Evolutionary conservation across 2,329 filamentous ascomycete species (phyloP).

Genomic region (Phoma herbarum): DNA sequence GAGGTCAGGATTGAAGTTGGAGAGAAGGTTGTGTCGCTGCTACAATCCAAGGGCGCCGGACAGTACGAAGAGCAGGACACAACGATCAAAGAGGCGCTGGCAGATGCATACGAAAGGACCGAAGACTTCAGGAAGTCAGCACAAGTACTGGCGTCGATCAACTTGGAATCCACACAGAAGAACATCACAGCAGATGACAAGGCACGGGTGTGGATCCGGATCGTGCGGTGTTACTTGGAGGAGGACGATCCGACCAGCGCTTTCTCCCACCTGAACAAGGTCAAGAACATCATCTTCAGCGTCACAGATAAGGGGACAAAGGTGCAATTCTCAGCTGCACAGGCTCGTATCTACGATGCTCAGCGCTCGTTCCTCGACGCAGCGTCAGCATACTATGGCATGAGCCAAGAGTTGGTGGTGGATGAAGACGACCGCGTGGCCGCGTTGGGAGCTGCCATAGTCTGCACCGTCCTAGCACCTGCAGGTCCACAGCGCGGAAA

Average conservation of each 20-base stretch:
- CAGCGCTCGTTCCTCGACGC: slow-evolving; percentile 90
- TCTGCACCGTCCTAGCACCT: slow-evolving; percentile 90
- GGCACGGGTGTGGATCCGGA: slow-evolving; percentile 88
- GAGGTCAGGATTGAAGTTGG: slow-evolving; percentile 79
- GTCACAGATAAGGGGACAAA: slow-evolving; percentile 77
- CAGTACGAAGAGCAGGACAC: slow-evolving; percentile 84
- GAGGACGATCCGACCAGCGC: slow-evolving; percentile 88
- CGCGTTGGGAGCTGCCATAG: slow-evolving; percentile 85
- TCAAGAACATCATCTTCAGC: slow-evolving; percentile 89
- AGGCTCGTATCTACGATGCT: slow-evolving; percentile 91
- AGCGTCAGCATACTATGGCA: slow-evolving; percentile 84
- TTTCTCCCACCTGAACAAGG: slow-evolving; percentile 89
- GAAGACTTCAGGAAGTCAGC: slow-evolving; percentile 85
- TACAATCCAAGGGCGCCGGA: slow-evolving; percentile 73
- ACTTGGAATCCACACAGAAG: slow-evolving; percentile 87
- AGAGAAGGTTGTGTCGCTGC: slow-evolving; percentile 72
- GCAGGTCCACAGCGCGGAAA: slow-evolving; percentile 86
- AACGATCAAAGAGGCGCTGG: slow-evolving; percentile 79
- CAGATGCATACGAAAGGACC: slow-evolving; percentile 80
- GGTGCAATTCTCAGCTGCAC: slow-evolving; percentile 87
- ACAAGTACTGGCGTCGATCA: slow-evolving; percentile 79
- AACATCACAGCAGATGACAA: slow-evolving; percentile 83
- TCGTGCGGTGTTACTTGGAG: slow-evolving; percentile 93
- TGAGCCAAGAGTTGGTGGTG: slow-evolving; percentile 80
- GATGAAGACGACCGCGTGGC: slow-evolving; percentile 86